Base-by-base conservation (phyloP, 441 rosid species). In the Gossypium aridum region DNA sequence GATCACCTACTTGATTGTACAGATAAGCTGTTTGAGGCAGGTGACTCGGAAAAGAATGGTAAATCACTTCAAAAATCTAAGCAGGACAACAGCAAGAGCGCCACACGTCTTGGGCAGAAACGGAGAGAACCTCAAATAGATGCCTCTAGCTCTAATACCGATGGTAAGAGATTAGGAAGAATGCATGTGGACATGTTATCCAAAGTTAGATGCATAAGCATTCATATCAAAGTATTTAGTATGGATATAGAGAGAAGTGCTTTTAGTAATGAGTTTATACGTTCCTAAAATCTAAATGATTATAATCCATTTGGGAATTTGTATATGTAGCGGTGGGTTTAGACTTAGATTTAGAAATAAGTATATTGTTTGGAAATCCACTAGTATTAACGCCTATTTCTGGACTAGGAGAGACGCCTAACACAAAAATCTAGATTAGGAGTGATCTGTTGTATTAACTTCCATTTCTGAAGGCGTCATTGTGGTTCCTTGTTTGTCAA, bases 1-100 rank as follows among this genome's bases (percentile, higher is more conserved):
- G 93, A 84, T 78, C 95, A 87, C 85, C 82, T 93, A 75, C 87
- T 95, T 71, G 82, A 80, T 72, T 90, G 91, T 74, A 71, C 80
- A 34, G 87, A 87, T 75, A 86, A 87, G 85, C 84, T 91, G 74
- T 83, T 89, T 49, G 79, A 57, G 63, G 88, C 78, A 54, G 80
- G 75, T 76, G 81, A 80, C 23, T 63, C 62, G 68, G 86, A 74
- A 72, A 63, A 14, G 53, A 20, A 75, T 70, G 67, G 62, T 56
- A 56, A 73, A 56, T 69, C 61, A 61, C 59, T 77, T 61, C 64
- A 71, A 55, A 77, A 80, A 17, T 45, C 77, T 57, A 82, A 56
- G 76, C 76, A 63, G 71, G 71, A 70, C 39, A 73, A 73, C 64
- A 64, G 78, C 62, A 79, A 72, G 49, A 77, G 53, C 51, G 68